phyloP scores from a whole-genome alignment of 306 rosid species.

The Cicer bijugum region DNA sequence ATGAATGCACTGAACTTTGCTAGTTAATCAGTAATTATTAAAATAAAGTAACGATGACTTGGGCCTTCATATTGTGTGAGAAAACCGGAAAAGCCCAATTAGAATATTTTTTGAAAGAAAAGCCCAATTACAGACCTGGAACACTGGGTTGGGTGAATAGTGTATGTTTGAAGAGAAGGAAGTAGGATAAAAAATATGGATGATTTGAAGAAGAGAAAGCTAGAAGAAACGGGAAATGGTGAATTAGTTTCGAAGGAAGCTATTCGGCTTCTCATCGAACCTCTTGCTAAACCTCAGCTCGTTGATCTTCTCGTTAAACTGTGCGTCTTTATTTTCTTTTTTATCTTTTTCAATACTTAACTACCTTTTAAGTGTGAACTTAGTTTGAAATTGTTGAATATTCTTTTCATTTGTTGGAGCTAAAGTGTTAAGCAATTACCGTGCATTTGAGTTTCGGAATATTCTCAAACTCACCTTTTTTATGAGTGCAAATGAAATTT shows the following conservation, averaged over 20 bases:
- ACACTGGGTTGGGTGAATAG: background rate
- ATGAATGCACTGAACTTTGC: no score
- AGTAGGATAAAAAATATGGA: slow-evolving; percentile 49
- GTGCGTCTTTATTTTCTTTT: slow-evolving; percentile 48
- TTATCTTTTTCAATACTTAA: background rate
- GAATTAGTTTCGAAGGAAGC: slow-evolving; percentile 54
- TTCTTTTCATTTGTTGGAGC: background rate
- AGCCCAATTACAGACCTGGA: no score
- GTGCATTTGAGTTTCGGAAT: slow-evolving; percentile 1
- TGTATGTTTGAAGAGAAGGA: background rate
- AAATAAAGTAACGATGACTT: background rate
- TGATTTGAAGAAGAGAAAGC: slow-evolving; percentile 80
- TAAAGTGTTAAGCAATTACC: no score
- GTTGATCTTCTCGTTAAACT: slow-evolving; percentile 75
- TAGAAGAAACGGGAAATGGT: slow-evolving; percentile 50
- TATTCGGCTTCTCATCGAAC: slow-evolving; percentile 67
- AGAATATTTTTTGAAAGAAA: background rate
- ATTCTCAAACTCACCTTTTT: background rate
- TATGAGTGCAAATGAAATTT: no score
- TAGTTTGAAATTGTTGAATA: background rate
- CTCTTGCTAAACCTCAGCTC: slow-evolving; percentile 73
- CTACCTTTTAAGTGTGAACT: background rate
- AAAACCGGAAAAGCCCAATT: background rate
- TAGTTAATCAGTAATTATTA: no score
- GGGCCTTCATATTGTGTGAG: background rate